phyloP scores from a whole-genome alignment of 352 stramenopile species.

The Globisporangium middletonii region DNA sequence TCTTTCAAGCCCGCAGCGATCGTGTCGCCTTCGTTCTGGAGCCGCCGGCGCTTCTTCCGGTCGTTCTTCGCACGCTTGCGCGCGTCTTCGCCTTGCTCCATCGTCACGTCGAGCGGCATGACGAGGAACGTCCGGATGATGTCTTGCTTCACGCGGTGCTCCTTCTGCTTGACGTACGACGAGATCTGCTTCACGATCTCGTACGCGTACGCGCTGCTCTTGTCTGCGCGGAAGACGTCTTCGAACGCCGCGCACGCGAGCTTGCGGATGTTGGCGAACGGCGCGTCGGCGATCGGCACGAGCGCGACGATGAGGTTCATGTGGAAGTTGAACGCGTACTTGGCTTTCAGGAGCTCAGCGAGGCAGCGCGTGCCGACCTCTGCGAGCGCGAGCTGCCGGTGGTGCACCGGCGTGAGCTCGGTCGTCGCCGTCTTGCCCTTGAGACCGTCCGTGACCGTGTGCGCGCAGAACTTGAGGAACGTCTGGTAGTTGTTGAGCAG shows the following conservation, averaged over 20 bases:
- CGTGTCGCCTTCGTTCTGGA: conserved; percentile 63
- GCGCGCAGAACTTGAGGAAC: conserved; percentile 72
- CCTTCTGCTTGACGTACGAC: conserved; percentile 78
- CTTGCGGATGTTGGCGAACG: conserved; percentile 41
- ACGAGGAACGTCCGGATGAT: conserved; percentile 72
- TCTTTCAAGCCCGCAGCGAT: conserved; percentile 94
- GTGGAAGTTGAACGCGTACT: conserved; percentile 86
- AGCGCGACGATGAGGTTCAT: conserved; percentile 78
- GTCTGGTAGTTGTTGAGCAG: conserved; percentile 82
- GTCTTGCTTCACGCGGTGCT: conserved; percentile 70
- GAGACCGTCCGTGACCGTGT: conserved; percentile 51
- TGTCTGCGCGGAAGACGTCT: conserved; percentile 70
- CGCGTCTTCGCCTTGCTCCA: conserved; percentile 76
- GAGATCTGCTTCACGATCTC: conserved; percentile 84
- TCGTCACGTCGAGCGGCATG: conserved; percentile 82
- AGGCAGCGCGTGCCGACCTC: conserved; percentile 72
- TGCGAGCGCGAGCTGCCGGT: conserved; percentile 45
- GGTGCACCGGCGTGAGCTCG: conserved; percentile 25
- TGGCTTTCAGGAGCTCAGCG: conserved; percentile 72
- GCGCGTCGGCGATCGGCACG: conserved; percentile 72
- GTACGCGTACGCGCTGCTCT: conserved; percentile 50
- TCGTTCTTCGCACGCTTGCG: conserved; percentile 78
- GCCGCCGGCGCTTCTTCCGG: conserved; percentile 77
- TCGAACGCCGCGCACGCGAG: conserved; percentile 64
- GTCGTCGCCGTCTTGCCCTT: conserved; percentile 47